A percentile compares a stretch with the other conserved stretches of the same genome.
phyloP scores from a whole-genome alignment of 805 yeast genomes.

The Candida odintsovae region DNA sequence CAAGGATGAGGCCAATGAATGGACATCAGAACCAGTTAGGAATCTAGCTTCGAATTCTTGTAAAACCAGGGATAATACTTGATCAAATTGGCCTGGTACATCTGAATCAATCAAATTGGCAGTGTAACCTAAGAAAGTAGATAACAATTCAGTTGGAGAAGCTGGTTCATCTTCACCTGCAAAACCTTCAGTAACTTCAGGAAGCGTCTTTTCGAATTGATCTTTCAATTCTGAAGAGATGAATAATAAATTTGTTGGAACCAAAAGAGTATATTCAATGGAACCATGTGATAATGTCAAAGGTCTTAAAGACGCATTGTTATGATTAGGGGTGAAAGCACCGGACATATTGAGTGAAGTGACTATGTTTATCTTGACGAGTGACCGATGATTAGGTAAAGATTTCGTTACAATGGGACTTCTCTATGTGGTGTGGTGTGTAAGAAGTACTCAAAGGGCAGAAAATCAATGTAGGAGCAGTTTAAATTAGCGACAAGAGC shows the following conservation, averaged over 20 bases:
- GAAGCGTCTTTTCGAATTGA: constrained; percentile 71
- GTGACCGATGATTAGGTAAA: neutral
- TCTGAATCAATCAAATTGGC: constrained; percentile 41
- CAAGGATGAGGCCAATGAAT: constrained; percentile 74
- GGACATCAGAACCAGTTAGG: constrained; percentile 75
- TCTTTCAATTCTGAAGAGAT: constrained; percentile 83
- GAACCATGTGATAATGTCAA: constrained; percentile 78
- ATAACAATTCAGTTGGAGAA: constrained; percentile 78
- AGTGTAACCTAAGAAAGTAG: constrained; percentile 74
- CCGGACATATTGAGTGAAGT: constrained; percentile 17
- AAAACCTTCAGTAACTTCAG: constrained; percentile 75
- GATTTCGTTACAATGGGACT: neutral
- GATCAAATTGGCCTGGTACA: constrained; percentile 53
- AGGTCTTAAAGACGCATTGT: constrained; percentile 57
- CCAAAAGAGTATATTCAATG: constrained; percentile 81
- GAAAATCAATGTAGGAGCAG: neutral
- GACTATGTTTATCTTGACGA: neutral
- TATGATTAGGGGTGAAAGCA: constrained; percentile 24
- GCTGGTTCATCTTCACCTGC: constrained; percentile 87
- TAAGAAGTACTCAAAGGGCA: neutral
- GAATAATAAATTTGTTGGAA: constrained; percentile 76
- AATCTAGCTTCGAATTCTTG: constrained; percentile 82
- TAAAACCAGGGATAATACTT: constrained; percentile 63
- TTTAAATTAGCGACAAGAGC: neutral
- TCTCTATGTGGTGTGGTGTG: constrained; percentile 3